phyloP scores from a whole-genome alignment of 495 filamentous ascomycete species.

The Aspergillus homomorphus region DNA sequence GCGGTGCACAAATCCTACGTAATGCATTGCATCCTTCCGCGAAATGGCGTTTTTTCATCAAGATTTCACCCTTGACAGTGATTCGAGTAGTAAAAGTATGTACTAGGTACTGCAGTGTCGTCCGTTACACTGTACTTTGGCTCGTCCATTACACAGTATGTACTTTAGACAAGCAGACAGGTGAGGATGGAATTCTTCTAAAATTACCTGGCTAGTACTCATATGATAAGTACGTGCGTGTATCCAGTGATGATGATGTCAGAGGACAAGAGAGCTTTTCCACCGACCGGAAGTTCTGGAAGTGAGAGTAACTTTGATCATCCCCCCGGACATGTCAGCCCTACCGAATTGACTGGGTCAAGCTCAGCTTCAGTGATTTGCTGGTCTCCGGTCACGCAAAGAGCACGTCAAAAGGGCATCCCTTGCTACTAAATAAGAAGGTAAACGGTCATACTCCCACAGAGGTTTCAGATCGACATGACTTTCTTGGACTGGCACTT shows the following conservation, averaged over 20 bases:
- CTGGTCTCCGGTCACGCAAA: background rate
- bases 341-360: background rate
- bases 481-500: too few relatives aligned
- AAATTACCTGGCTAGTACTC: background rate
- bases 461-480: too few relatives aligned
- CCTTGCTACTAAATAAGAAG: background rate
- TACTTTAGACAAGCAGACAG: background rate
- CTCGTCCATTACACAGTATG: background rate
- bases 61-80: too few relatives aligned
- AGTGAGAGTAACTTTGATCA: background rate
- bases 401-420: background rate
- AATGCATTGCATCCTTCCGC: background rate
- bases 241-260: background rate
- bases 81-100: too few relatives aligned
- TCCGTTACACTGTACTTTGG: too few relatives aligned
- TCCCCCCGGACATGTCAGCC: background rate
- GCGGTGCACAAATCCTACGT: constrained; percentile 10
- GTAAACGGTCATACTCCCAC: background rate
- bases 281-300: background rate
- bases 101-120: too few relatives aligned
- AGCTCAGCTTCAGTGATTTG: background rate
- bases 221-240: background rate
- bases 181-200: too few relatives aligned
- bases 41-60: background rate
- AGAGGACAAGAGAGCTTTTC: background rate